These are phyloP conservation scores for Pseudogymnoascus sp. DNA, from an alignment of 2,329 filamentous ascomycete species.

Conservation along the genomic window DNA sequence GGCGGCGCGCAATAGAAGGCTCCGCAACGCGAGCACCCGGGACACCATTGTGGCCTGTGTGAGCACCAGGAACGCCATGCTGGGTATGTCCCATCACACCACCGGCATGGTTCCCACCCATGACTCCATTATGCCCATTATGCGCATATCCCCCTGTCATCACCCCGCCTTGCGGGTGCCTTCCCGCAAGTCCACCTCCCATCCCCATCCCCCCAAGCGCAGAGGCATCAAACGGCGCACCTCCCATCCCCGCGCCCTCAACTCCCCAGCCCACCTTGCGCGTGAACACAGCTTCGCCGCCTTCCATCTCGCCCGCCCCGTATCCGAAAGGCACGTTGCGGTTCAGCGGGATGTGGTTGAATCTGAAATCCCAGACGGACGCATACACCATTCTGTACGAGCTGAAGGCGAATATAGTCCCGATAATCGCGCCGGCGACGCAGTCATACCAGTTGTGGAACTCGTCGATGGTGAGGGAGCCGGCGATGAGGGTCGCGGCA, in stretches of 20 bases:
- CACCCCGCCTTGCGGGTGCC: not conserved
- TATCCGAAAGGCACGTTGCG: constrained; percentile 51
- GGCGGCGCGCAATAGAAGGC: not conserved
- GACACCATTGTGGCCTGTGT: not conserved
- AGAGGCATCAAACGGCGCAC: constrained; percentile 10
- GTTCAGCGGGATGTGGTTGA: constrained; percentile 59
- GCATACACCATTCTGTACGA: constrained; percentile 64
- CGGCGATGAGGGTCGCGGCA: constrained; percentile 61
- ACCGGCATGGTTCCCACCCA: not conserved
- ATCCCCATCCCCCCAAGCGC: not conserved
- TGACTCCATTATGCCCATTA: not conserved
- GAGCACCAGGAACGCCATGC: not conserved
- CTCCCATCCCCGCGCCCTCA: constrained; percentile 28
- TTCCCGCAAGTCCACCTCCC: not conserved
- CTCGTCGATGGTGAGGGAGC: constrained; percentile 65
- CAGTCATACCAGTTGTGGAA: constrained; percentile 73
- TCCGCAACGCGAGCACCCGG: not conserved
- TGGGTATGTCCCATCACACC: not conserved
- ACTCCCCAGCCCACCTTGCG: constrained; percentile 55
- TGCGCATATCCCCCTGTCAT: not conserved
- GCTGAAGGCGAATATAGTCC: constrained; percentile 58
- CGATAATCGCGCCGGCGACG: constrained; percentile 60
- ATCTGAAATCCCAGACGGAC: constrained; percentile 62
- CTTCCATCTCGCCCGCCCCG: constrained; percentile 37
- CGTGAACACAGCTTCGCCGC: constrained; percentile 52